Base-by-base conservation (phyloP, 2,329 filamentous ascomycete genomes). In the Nothophaeocryptopus gaeumannii region DNA sequence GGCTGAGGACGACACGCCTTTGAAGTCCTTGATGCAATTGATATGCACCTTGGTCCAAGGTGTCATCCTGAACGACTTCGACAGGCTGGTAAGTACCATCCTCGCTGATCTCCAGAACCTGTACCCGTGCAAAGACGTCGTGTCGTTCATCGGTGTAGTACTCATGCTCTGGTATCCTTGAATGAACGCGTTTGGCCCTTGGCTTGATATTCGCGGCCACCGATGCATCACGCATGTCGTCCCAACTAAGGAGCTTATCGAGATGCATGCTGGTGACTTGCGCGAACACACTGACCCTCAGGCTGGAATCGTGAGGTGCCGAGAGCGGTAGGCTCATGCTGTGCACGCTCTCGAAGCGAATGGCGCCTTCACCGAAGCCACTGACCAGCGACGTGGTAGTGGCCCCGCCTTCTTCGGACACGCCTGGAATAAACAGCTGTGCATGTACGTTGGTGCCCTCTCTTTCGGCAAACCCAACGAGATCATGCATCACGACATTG, bases 401-500 rank as follows among this genome's bases (percentile, higher is more conserved):
- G 38, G 92, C 89, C 8, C 92, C 91, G 39, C 75, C 89, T 66
- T 92, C 87, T 55, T 93, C 91, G 0, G 89, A 91, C 9, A 95
- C 81, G 7, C 90, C 90, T 5, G 93, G 89, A 33, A 99, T 85
- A 65, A 96, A 97, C n/a, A 99, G 81, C 70, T 97, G 91, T 1
- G 90, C 93, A 70, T 99, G 93, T 26, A 99, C 90, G 58, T 96
- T 87, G 0, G 89, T 95, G 11, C 93, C 93, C 73, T 99, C 93
- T 55, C 92, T 83, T 71, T 99, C 93, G 0, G 93, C 87, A 61
- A 99, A 99, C 1, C 93, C 93, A 32, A 93, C 74, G 72, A 99
- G 82, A 65, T 97, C 90, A 64, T 95, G 91, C 89, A 99, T 96
- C 30, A 97, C 91, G 5, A 97, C 91, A 63, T 97, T 99, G 74